Evolutionary conservation across 768 basidiomycete species (phyloP).

Genomic region (Boletus sp.): DNA sequence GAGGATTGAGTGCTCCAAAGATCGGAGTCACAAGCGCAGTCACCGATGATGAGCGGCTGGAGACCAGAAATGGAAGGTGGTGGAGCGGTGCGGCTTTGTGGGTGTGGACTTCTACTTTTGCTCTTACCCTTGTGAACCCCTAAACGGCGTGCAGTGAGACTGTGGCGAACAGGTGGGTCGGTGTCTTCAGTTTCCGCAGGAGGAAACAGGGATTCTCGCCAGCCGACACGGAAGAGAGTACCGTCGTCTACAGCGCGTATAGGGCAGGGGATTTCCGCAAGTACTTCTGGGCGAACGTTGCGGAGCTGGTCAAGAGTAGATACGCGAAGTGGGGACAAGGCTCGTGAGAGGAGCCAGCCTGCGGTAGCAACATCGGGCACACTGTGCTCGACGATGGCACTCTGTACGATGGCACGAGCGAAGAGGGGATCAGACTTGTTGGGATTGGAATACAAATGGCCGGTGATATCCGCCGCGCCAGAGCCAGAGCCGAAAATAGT

Average conservation of each 20-base stretch:
- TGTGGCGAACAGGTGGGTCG: slow-evolving; percentile 10
- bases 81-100: slow-evolving; percentile 13
- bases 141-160: slow-evolving; percentile 20
- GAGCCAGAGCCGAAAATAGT: slow-evolving; percentile 42
- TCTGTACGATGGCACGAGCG: slow-evolving; percentile 74
- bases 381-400: slow-evolving; percentile 58
- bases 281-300: slow-evolving; percentile 51
- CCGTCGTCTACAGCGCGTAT: slow-evolving; percentile 66
- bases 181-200: slow-evolving; percentile 21
- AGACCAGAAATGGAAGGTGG: slow-evolving; percentile 22
- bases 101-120: slow-evolving; percentile 29
- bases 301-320: slow-evolving; percentile 62
- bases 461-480: slow-evolving; percentile 54
- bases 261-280: slow-evolving; percentile 49
- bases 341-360: slow-evolving; percentile 64
- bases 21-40: slow-evolving; percentile 61
- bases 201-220: slow-evolving; percentile 47
- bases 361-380: slow-evolving; percentile 57
- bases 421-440: slow-evolving; percentile 64
- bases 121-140: slow-evolving; percentile 24
- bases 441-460: slow-evolving; percentile 58
- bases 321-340: slow-evolving; percentile 54
- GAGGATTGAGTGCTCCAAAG: slow-evolving; percentile 60
- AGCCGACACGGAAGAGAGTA: slow-evolving; percentile 59
- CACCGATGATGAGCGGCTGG: slow-evolving; percentile 76